Evolutionary conservation across 352 stramenopile species (phyloP).

Genomic region (Phytophthora brassicae): DNA sequence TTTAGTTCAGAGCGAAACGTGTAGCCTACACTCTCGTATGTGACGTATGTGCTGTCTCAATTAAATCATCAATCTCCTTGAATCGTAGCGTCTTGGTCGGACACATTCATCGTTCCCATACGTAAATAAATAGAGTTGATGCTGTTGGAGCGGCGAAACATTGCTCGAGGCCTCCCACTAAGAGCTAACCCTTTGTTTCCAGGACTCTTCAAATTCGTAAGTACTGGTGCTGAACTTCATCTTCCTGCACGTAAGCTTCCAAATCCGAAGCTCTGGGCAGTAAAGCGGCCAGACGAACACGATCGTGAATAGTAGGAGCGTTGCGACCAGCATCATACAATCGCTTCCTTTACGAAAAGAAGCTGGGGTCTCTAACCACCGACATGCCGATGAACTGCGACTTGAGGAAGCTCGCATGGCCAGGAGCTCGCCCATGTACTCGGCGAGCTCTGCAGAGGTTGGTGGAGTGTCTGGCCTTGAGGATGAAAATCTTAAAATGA

Average conservation of each 20-base stretch:
- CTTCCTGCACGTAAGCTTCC: constrained; percentile 46
- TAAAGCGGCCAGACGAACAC: constrained; percentile 54
- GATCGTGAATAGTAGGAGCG: constrained; percentile 61
- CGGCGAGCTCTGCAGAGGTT: too few relatives aligned
- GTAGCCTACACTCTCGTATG: constrained; percentile 18
- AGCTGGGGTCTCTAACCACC: constrained; percentile 70
- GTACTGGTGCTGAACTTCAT: constrained; percentile 24
- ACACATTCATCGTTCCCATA: constrained; percentile 93
- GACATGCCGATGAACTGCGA: constrained; percentile 57
- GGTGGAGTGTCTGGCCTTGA: too few relatives aligned
- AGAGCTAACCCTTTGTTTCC: constrained; percentile 18
- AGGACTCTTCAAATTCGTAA: constrained; percentile 13
- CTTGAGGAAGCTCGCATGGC: constrained; percentile 78
- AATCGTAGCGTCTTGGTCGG: constrained; percentile 96
- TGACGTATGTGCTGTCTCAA: too few relatives aligned
- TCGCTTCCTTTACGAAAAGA: constrained; percentile 48
- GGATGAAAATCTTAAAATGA: too few relatives aligned
- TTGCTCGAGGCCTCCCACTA: constrained; percentile 34
- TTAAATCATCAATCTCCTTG: constrained; percentile 16
- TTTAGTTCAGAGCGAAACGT: constrained; percentile 29
- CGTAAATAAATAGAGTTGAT: constrained; percentile 93
- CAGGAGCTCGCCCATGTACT: constrained; percentile 69
- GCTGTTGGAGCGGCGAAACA: constrained; percentile 92
- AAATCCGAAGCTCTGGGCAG: constrained; percentile 53
- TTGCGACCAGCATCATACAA: constrained; percentile 20